Conservation (phyloP, 2,329 filamentous ascomycete species). For the Clonostachys byssicola region DNA sequence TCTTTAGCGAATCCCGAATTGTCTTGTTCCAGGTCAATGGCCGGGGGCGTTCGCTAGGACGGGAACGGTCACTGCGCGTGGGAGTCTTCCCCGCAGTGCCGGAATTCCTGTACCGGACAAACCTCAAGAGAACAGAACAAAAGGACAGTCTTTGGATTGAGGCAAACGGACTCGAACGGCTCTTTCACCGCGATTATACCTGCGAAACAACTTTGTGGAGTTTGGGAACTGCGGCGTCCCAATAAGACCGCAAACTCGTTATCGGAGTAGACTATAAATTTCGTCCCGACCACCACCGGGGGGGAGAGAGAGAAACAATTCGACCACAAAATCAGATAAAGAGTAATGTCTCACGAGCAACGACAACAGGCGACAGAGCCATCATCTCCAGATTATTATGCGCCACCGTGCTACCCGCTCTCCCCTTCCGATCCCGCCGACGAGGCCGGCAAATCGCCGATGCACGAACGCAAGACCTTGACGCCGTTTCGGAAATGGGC, state of each 20-base stretch:
- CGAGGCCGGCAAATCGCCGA: conserved; percentile 10
- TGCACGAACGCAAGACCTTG: conserved; percentile 20
- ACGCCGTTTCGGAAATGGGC: conserved; percentile 53
- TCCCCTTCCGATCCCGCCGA: conserved; percentile 12
- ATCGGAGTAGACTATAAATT: no score
- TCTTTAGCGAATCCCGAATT: no score
- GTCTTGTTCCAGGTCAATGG: conserved; percentile 41
- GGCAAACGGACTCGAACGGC: background rate
- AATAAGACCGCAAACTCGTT: no score
- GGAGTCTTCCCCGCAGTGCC: conserved; percentile 55
- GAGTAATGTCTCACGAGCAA: conserved; percentile 47
- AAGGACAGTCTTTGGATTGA: background rate
- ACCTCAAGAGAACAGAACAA: background rate
- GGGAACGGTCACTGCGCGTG: conserved; percentile 52
- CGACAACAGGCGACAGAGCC: conserved; percentile 28
- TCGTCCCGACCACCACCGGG: no score
- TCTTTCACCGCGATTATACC: no score
- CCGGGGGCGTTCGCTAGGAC: conserved; percentile 49
- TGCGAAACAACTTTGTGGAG: no score
- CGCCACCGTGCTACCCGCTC: conserved; percentile 24
- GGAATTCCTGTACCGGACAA: conserved; percentile 17
- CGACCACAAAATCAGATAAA: background rate
- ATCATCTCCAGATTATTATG: conserved; percentile 25
- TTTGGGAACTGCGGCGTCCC: no score
- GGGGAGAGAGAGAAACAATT: background rate